These are phyloP conservation scores for Gracilaria domingensis DNA, from an alignment of 23 red algal genomes.

Conservation along the genomic window DNA sequence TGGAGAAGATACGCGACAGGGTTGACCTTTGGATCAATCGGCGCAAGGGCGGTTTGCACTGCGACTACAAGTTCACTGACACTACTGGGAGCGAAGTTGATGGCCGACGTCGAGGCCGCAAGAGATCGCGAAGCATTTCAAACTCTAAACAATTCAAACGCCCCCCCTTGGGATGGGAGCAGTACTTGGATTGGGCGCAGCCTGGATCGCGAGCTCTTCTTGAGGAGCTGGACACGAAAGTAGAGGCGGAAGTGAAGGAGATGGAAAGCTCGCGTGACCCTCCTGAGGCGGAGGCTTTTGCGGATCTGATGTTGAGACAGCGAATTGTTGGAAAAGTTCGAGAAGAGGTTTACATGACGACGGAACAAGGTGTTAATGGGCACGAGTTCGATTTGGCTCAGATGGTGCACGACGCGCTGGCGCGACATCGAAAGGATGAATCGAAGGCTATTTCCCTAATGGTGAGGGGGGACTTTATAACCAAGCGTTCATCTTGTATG, in stretches of 20 bases:
- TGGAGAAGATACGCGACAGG: too few relatives aligned
- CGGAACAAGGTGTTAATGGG: neutral
- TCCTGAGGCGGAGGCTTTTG: too few relatives aligned
- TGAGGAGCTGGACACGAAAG: neutral
- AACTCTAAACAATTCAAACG: too few relatives aligned
- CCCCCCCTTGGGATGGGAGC: too few relatives aligned
- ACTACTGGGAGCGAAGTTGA: too few relatives aligned
- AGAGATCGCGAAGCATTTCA: too few relatives aligned
- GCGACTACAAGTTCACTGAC: too few relatives aligned
- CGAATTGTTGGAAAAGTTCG: neutral
- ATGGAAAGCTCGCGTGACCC: neutral
- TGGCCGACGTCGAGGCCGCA: too few relatives aligned
- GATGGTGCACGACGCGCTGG: neutral
- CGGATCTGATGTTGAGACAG: too few relatives aligned
- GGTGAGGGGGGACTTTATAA: neutral
- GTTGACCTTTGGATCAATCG: too few relatives aligned
- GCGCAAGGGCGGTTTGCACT: too few relatives aligned
- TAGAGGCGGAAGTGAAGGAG: neutral
- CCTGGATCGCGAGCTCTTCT: neutral
- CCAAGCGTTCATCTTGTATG: neutral
- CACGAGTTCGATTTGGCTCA: neutral
- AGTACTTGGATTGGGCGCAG: neutral
- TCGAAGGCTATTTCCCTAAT: neutral
- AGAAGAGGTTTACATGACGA: neutral
- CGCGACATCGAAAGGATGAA: neutral